Evolutionary conservation across 305 asterid species (phyloP), one percentile per base, ranked within the genome.

Genomic region (Plantago lanceolata): DNA sequence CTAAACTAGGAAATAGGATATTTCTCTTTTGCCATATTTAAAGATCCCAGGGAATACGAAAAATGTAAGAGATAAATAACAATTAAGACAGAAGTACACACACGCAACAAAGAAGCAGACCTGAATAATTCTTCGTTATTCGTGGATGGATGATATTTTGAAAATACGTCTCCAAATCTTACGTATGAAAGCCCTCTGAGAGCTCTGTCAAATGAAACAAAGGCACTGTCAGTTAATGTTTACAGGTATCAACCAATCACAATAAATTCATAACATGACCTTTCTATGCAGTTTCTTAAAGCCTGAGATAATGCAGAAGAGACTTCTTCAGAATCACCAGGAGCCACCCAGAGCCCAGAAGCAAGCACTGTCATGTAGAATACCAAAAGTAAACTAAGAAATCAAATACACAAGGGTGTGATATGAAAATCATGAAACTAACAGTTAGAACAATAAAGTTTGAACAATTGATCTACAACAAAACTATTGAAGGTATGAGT

Each of bases 281-380:
- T 88, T 81, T 90, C 99, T 49, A 94, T 77, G 77, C 87, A 83
- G 76, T 90, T 94, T 80, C 90, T 81, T 47, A 94, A 75, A 65
- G 99, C 96, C 80, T 90, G 99, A 17, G 97, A 86, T 59, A 94
- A 73, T 53, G 99, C 97, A 74, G 89, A 80, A 48, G 95, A 87
- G 78, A 94, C 90, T 86, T 90, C 99, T 82, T 94, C 97, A 12
- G 99, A 88, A 73, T 94, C 99, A 48, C 99, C 99, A 53, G 99
- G 97, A 61, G 99, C 90, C 78, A 93, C 85, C 97, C 99, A 93
- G 66, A 88, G 85, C 76, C 99, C 99, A 73, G 96, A 90, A 65
- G 97, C 96, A 64, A 90, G 85, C 66, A 82, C 99, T 94, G 76
- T 61, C 70, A 70, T 61, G 35, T 67, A 35, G 66, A 70, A 65